Evolutionary conservation across 306 rosid genomes (phyloP), one percentile per base, ranked within the genome.

Genomic region (Prunus davidiana): DNA sequence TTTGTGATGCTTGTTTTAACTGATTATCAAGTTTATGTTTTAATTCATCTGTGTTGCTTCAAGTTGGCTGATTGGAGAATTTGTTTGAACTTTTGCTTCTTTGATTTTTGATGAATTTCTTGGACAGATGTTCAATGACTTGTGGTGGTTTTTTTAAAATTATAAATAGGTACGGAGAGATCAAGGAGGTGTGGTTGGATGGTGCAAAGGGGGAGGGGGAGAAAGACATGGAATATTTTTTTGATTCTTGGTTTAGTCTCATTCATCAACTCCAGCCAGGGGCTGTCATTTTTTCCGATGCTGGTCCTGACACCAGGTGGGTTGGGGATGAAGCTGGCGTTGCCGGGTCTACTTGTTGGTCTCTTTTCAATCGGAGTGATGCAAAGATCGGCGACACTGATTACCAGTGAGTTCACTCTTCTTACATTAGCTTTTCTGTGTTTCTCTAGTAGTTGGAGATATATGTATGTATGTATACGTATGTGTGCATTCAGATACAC

Each of bases 271-370:
- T 82, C 78, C 98, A 92, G 82, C 96, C 97, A 0, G 88, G 91
- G 73, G 90, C 91, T 51, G 49, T 80, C 49, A 94, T 92, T 77
- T 92, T 86, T 74, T 78, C 95, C 43, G 98, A 94, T 60, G 85
- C 87, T 7, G 98, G 98, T 82, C 98, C 98, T 18, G 98, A 86
- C 67, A 79, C 74, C 30, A 87, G 98, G 83, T 94, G 98, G 98
- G 49, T 94, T 66, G 98, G 98, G 2, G 79, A 90, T 41, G 97
- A 94, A 85, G 15, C 71, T 30, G 98, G 96, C 22, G 67, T 73
- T 73, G 95, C 88, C 56, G 90, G 85, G 32, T 81, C 91, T 73
- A 90, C 98, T 63, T 89, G 95, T 74, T 94, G 98, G 98, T 94
- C 98, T 60, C 88, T 80, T 57, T 92, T 81, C 83, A 92, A 94